Percentiles rank a stretch among this genome's conserved stretches.
phyloP scores from a whole-genome alignment of 1,284 basidiomycete genomes.

The Pterulicium gracile region DNA sequence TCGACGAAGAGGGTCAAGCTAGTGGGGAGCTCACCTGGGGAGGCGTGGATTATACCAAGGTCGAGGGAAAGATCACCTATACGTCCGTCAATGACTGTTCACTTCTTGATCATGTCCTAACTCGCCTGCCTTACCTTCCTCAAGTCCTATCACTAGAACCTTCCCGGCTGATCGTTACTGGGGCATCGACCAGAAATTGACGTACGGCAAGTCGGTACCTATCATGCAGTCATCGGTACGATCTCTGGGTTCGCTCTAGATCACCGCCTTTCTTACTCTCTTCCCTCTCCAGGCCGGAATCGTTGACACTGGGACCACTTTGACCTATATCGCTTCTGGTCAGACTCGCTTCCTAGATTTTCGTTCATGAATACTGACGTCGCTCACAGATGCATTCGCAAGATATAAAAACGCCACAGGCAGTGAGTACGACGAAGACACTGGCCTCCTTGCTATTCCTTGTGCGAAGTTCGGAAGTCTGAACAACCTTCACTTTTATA shows the following conservation, averaged over 20 bases:
- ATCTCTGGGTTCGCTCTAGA: too few species aligned
- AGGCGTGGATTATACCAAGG: slow-evolving; percentile 35
- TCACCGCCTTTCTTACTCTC: too few species aligned
- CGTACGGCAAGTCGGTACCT: too few species aligned
- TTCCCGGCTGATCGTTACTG: slow-evolving; percentile 41
- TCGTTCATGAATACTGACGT: too few species aligned
- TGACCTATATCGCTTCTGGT: slow-evolving; percentile 5
- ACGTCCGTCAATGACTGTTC: slow-evolving; percentile 25
- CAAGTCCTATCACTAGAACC: slow-evolving; percentile 34
- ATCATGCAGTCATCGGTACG: too few species aligned
- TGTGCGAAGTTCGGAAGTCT: slow-evolving; percentile 24
- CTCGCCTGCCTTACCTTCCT: slow-evolving; percentile 3
- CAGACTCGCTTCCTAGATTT: too few species aligned
- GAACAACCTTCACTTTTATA: slow-evolving; percentile 29
- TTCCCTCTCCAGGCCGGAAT: slow-evolving; percentile 45
- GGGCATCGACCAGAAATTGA: slow-evolving; percentile 51
- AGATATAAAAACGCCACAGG: slow-evolving; percentile 26
- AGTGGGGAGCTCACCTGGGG: slow-evolving; percentile 39
- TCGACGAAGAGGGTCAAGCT: too few species aligned
- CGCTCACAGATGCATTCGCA: slow-evolving; percentile 13
- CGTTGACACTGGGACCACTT: slow-evolving; percentile 45
- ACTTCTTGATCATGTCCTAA: slow-evolving; percentile 3
- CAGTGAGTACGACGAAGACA: slow-evolving; percentile 21
- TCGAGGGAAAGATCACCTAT: slow-evolving; percentile 33
- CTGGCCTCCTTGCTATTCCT: slow-evolving; percentile 30